Evolutionary conservation across 129 eudicot species (phyloP), one percentile per base, ranked within the genome.

Genomic region (Glebionis coronaria): DNA sequence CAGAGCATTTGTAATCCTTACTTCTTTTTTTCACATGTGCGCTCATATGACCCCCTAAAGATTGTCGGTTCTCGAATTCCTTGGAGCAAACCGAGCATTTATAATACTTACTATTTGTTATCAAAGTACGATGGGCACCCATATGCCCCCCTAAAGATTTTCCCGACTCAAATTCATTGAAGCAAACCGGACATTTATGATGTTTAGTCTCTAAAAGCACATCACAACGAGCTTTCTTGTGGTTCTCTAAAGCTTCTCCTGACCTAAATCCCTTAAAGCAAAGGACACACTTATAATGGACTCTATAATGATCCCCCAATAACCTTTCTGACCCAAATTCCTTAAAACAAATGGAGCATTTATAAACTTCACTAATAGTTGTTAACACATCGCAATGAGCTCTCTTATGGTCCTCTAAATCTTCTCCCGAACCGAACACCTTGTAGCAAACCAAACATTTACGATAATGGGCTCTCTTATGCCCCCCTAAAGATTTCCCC

Each of bases 271-370:
- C 7, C 42, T 35, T 35, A 8, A 1, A 35, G 42, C 42, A 35
- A 35, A 1, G 0, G 42, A 35, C 42, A 35, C 42, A 35, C 7
- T 35, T 35, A 35, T 35, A 35, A 35, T 35, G 42, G 42, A 35
- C 95, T 87, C 92, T 95, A 87, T 82, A 84, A 76, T 91, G 90
- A 77, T 49, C 74, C 78, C 38, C 78, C 64, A 63, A 61, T 60
- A 73, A 80, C 74, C 80, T 69, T 35, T 35, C 9, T 35, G 42
- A 35, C 42, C 42, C 9, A 2, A 35, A 35, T 35, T 35, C 42
- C 42, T 8, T 35, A 35, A 35, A 35, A 8, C 42, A 35, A 35
- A 35, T 7, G 42, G 42, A 35, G 42, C 42, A 35, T 6, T 35
- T 35, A 35, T 7, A 8, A 35, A 35, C 42, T 31, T 31, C 40